Percentiles rank a stretch among this genome's conserved stretches.
These are phyloP conservation scores for Solanum clarkiae DNA, from an alignment of 257 asterid species.

Conservation along the genomic window DNA sequence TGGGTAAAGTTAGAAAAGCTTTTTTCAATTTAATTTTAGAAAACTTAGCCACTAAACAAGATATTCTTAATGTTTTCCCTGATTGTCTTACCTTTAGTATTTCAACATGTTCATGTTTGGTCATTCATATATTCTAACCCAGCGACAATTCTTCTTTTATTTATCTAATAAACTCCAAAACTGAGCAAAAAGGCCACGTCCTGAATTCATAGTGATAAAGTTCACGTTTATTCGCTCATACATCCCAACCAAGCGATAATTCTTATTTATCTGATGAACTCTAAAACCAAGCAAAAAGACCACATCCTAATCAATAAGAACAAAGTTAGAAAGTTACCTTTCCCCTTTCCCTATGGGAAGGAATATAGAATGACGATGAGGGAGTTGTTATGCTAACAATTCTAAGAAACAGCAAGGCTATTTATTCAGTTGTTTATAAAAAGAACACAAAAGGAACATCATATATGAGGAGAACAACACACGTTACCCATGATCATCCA, in stretches of 20 bases:
- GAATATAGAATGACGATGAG: neutral
- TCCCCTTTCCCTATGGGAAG: neutral
- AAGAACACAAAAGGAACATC: neutral
- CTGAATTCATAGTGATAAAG: neutral
- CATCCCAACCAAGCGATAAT: neutral
- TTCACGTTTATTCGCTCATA: neutral
- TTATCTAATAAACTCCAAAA: neutral
- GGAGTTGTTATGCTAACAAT: neutral
- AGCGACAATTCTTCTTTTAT: neutral
- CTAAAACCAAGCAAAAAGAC: neutral
- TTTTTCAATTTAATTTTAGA: neutral
- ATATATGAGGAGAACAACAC: neutral
- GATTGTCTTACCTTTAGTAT: neutral
- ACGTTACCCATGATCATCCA: slow-evolving; percentile 75
- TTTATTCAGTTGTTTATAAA: neutral
- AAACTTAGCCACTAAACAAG: neutral
- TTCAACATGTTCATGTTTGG: neutral
- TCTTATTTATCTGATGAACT: neutral
- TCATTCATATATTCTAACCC: neutral
- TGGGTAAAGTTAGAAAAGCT: neutral
- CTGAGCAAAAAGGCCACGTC: neutral
- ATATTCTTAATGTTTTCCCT: neutral
- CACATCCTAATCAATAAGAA: neutral
- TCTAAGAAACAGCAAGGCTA: neutral
- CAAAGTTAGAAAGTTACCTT: neutral